A percentile compares a stretch with the other conserved stretches of the same genome.
phyloP scores from a whole-genome alignment of 2,329 filamentous ascomycete genomes.

The Aureobasidium sp. region DNA sequence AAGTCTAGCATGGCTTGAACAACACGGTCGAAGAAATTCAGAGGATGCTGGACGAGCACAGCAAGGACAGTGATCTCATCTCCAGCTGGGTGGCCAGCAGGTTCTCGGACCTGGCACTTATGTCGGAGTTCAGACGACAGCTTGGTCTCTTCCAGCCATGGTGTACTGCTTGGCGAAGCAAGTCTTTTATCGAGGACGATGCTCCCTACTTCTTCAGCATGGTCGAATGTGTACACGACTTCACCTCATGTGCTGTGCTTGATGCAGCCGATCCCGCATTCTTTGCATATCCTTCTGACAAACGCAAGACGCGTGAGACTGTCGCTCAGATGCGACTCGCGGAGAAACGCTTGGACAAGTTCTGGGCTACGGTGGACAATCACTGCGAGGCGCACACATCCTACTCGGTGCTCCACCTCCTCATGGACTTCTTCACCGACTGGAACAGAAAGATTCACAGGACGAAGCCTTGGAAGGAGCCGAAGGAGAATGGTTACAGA shows the following conservation, averaged over 20 bases:
- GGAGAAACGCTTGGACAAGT: constrained; percentile 41
- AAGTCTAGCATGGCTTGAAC: constrained; percentile 17
- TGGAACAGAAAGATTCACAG: constrained; percentile 7
- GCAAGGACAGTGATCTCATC: constrained; percentile 19
- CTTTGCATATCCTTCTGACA: constrained; percentile 43
- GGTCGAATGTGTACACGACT: not conserved
- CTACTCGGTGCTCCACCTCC: not conserved
- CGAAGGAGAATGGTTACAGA: not conserved
- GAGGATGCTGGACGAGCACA: constrained; percentile 23
- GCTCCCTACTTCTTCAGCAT: not conserved
- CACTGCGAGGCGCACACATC: constrained; percentile 6
- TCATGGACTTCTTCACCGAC: constrained; percentile 5
- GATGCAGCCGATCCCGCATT: constrained; percentile 23
- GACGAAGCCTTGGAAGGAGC: constrained; percentile 4
- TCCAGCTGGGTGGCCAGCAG: constrained; percentile 20
- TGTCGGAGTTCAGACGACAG: constrained; percentile 19
- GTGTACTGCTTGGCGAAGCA: constrained; percentile 10
- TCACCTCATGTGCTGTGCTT: not conserved
- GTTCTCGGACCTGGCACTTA: constrained; percentile 23
- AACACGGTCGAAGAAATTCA: constrained; percentile 22
- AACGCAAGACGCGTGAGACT: constrained; percentile 39
- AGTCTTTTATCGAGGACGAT: not conserved
- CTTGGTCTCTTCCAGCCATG: constrained; percentile 18
- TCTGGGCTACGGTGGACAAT: constrained; percentile 32
- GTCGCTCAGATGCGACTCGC: constrained; percentile 38